Percentiles rank a stretch among this genome's conserved stretches.
These are phyloP conservation scores for Phytopythium cucurbitacearum DNA, from an alignment of 352 stramenopile genomes.

Conservation along the genomic window DNA sequence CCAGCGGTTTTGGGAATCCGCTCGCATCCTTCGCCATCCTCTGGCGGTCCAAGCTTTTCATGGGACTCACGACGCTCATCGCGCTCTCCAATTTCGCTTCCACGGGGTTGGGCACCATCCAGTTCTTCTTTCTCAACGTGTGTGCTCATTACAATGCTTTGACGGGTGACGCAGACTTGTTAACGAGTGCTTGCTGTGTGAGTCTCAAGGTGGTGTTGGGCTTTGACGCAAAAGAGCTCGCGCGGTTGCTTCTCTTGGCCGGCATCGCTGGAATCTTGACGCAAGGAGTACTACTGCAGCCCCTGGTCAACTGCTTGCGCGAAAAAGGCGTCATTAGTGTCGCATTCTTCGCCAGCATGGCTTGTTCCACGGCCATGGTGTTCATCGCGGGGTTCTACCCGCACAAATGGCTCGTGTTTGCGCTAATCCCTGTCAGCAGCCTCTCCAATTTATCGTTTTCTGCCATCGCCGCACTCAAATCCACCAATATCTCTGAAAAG, in stretches of 20 bases:
- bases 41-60: conserved; percentile 51
- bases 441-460: conserved; percentile 66
- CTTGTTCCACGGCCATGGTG: conserved; percentile 26
- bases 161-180: neutral
- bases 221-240: conserved; percentile 60
- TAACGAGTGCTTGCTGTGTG: neutral
- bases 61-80: conserved; percentile 56
- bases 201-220: conserved; percentile 18
- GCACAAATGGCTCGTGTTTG: conserved; percentile 53
- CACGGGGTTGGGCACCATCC: conserved; percentile 55
- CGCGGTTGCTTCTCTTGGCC: conserved; percentile 48
- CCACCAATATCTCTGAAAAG: conserved; percentile 41
- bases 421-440: conserved; percentile 25
- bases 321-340: conserved; percentile 70
- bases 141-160: neutral
- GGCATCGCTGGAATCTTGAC: conserved; percentile 48
- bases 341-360: conserved; percentile 29
- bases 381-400: conserved; percentile 43
- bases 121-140: conserved; percentile 72
- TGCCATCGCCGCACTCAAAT: conserved; percentile 33
- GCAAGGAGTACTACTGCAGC: conserved; percentile 54
- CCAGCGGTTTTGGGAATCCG: conserved; percentile 42
- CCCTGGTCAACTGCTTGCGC: conserved; percentile 44
- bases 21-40: conserved; percentile 60
- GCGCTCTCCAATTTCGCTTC: conserved; percentile 57